Base-by-base conservation (phyloP, 2,329 filamentous ascomycete species). In the Xenosphaeropsis pyriputrescens region DNA sequence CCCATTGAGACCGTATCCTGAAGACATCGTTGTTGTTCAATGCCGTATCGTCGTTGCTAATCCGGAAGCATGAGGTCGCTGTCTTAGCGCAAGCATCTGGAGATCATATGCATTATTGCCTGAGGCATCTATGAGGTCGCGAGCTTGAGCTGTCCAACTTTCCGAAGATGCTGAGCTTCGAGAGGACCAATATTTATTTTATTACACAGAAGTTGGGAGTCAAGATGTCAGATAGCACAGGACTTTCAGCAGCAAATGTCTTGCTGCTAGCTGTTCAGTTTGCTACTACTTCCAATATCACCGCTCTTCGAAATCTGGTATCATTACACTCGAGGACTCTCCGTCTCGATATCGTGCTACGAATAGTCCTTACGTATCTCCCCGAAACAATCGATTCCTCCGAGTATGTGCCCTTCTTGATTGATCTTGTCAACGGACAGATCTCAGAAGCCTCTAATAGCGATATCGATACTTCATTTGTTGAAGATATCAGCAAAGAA, bases 1-100 rank as follows among this genome's bases (percentile, higher is more conserved):
- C 63, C 83, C 83, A 58, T 75, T 70, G 60, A 93, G 68, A 61
- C 83, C 83, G 61, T 78, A 89, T 64, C 83, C 83, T 54, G 83
- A 88, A 62, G 83, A 70, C 83, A 89, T 89, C 22, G 45, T 55
- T 42, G 42, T 39, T 38, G 42, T 19, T 50, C 41, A 44, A 47
- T 50, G 42, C 34, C 37, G 32, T 43, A 34, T 44, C 33, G 26
- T 36, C 36, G 36, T 40, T 32, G 18, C 15, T 22, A 19, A 35
- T 17, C 33, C 18, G 13, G 18, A 35, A 35, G 33, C 33, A 35
- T 35, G 33, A 35, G 33, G 33, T 35, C 33, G 15, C 13, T 35
- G 33, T 16, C 18, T 35, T 35, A 35, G 33, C 33, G 33, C 18
- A 14, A 18, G 15, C 18, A 9, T 17, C 33, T n/a, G 33, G 18